Evolutionary conservation across 164 flowering plant species (phyloP), one percentile per base, ranked within the genome.

Genomic region (Pachysandra terminalis): DNA sequence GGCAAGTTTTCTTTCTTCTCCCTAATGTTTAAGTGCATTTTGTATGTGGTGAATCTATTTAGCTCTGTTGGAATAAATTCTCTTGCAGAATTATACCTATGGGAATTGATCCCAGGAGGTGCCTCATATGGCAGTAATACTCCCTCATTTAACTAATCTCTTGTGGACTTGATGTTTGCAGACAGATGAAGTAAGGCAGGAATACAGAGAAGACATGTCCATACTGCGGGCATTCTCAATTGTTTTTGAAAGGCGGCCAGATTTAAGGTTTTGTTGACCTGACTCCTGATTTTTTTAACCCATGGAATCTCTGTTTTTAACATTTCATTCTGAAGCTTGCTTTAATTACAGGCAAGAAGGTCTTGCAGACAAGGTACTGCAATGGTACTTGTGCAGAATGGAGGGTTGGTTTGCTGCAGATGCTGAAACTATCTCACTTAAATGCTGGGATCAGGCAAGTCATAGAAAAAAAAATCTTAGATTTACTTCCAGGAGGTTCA

Each of bases 351-450:
- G 99, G 84, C 79, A 85, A 82, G 92, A 93, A 71, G 98, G 99
- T 53, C 76, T 93, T 77, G 81, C 86, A 0, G 82, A 90, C 63
- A 90, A 93, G 74, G 98, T 96, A 60, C 78, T 96, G 66, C 99
- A 96, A 70, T 96, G 98, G 98, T 96, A 96, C 78, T 75, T 96
- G 27, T 93, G 98, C 81, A 83, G 99, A 77, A 89, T 96, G 98
- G 99, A 93, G 74, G 98, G 99, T 49, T 93, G 99, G 99, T 96
- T 96, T 87, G 94, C 99, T 71, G 86, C 98, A 37, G 99, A 96
- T 84, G 88, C 98, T 49, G 96, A 93, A 51, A 88, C 87, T 8
- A 90, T 96, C 68, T 96, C 99, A 9, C 81, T 88, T 19, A 89
- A 85, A 75, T 66, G 72, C 62, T 96, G 99, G 99, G 99, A 93